These are phyloP conservation scores for Elongisporangium prolatum DNA, from an alignment of 352 stramenopile species.

Conservation along the genomic window DNA sequence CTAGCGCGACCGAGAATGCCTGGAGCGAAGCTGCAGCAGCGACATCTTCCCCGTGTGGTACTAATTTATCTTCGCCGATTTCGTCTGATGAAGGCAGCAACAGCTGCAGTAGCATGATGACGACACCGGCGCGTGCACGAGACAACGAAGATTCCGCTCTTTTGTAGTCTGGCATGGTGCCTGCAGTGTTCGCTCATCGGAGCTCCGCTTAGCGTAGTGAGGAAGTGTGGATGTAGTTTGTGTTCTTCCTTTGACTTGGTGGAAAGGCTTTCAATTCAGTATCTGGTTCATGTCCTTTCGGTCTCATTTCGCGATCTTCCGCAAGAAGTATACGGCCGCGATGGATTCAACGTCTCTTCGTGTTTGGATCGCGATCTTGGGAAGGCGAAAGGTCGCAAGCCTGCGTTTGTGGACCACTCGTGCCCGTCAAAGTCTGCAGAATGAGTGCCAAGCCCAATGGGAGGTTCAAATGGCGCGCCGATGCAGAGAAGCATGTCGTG, in stretches of 20 bases:
- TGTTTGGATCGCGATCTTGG: background rate
- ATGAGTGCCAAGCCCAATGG: background rate
- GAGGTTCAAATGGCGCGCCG: slow-evolving; percentile 63
- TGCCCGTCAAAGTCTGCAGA: background rate
- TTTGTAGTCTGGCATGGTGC: too few species aligned
- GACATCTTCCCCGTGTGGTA: background rate
- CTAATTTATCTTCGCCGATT: background rate
- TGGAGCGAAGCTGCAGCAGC: background rate
- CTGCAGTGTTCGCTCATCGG: too few species aligned
- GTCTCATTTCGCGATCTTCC: background rate
- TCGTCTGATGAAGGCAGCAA: background rate
- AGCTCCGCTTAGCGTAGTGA: background rate
- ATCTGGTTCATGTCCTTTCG: background rate
- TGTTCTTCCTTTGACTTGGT: background rate
- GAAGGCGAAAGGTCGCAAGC: background rate
- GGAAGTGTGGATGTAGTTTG: background rate
- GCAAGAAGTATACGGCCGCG: background rate
- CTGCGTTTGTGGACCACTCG: too few species aligned
- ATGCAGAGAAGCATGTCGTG: slow-evolving; percentile 77
- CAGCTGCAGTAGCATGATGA: background rate
- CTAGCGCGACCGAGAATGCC: background rate
- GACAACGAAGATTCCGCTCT: background rate
- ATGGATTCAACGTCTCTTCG: background rate
- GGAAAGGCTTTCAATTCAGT: background rate
- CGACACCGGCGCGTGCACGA: background rate